phyloP scores from a whole-genome alignment of 495 filamentous ascomycete genomes.

The Aspergillus indologenus region DNA sequence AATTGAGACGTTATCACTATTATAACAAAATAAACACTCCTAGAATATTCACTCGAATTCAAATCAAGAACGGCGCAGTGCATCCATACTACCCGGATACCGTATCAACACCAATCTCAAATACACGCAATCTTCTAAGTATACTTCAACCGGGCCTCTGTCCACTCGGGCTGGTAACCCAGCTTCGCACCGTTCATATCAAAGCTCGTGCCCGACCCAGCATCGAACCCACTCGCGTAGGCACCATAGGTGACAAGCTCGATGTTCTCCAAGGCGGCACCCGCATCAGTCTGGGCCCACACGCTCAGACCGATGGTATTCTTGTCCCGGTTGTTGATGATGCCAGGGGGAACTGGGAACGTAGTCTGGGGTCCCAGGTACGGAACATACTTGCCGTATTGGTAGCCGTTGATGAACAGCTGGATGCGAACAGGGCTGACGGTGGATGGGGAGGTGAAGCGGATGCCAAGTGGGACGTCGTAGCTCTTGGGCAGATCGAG shows the following conservation, averaged over 20 bases:
- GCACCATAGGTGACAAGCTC: constrained; percentile 33
- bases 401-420: constrained; percentile 67
- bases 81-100: no score
- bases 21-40: no score
- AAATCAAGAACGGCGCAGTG: no score
- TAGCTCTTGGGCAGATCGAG: constrained; percentile 50
- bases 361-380: constrained; percentile 48
- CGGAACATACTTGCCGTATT: constrained; percentile 63
- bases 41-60: no score
- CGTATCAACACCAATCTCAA: no score
- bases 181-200: constrained; percentile 33
- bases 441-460: constrained; percentile 39
- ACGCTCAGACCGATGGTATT: constrained; percentile 48
- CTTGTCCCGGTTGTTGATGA: constrained; percentile 43
- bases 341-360: constrained; percentile 48
- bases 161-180: constrained; percentile 1
- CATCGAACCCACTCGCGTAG: constrained; percentile 45
- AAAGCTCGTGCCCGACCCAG: constrained; percentile 44
- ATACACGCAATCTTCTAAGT: no score
- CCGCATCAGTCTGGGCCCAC: constrained; percentile 44
- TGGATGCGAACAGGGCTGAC: constrained; percentile 35
- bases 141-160: constrained; percentile 2
- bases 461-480: constrained; percentile 58
- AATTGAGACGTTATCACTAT: no score
- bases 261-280: constrained; percentile 34